phyloP scores from a whole-genome alignment of 495 filamentous ascomycete species.

The Neurospora cerealis region DNA sequence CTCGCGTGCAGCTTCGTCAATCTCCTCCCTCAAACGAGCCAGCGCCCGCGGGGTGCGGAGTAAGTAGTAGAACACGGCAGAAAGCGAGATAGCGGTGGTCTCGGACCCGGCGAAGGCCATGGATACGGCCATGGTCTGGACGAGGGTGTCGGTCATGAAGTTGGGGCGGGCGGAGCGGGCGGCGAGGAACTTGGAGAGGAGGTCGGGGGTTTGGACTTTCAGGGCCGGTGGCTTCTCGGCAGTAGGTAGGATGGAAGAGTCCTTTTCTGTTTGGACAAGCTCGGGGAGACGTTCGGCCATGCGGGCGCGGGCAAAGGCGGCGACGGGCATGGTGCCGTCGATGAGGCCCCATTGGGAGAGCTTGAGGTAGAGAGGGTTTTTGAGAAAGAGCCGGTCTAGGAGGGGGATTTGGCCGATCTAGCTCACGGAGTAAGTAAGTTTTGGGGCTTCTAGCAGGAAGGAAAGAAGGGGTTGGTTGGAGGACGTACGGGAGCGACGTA shows the following conservation, averaged over 20 bases:
- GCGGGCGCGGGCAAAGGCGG: constrained; percentile 45
- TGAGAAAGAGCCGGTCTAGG: constrained; percentile 50
- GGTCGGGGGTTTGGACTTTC: constrained; percentile 44
- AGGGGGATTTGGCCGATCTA: constrained; percentile 53
- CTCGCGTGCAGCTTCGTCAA: constrained; percentile 39
- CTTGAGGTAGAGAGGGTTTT: constrained; percentile 48
- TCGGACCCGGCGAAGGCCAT: constrained; percentile 59
- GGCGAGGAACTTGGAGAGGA: constrained; percentile 51
- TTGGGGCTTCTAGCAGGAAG: neutral
- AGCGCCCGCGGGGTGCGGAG: constrained; percentile 42
- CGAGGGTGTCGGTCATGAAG: constrained; percentile 54
- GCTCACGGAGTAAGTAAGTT: constrained; percentile 11
- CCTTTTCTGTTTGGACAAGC: constrained; percentile 15
- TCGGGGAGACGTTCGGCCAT: constrained; percentile 43
- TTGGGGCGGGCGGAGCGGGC: constrained; percentile 48
- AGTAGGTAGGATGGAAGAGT: constrained; percentile 24
- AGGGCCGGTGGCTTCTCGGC: constrained; percentile 25
- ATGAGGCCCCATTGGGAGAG: constrained; percentile 38
- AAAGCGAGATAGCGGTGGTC: constrained; percentile 53
- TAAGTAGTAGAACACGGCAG: constrained; percentile 55
- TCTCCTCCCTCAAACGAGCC: constrained; percentile 35
- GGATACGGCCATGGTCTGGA: constrained; percentile 54
- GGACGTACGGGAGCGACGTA: constrained; percentile 49
- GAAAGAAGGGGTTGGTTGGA: neutral
- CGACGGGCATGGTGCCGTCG: constrained; percentile 52